Conservation (phyloP, 257 asterid genomes). For the Echites panduratus region DNA sequence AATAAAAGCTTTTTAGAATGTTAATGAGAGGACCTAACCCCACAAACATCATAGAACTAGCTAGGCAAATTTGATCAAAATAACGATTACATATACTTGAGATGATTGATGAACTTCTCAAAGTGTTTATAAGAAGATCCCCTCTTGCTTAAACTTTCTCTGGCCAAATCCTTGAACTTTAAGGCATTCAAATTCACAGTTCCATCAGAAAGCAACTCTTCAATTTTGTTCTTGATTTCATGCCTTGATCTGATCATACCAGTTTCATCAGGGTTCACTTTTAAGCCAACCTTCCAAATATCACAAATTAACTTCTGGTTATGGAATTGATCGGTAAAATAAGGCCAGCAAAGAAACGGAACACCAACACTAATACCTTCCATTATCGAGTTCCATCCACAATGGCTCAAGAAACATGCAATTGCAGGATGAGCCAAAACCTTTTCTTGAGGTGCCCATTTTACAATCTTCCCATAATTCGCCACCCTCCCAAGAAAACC, state of each 20-base stretch:
- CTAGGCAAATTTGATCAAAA: not conserved
- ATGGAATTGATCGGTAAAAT: constrained; percentile 33
- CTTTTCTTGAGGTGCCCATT: constrained; percentile 42
- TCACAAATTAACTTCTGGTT: constrained; percentile 36
- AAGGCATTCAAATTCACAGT: constrained; percentile 24
- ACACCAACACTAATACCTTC: constrained; percentile 33
- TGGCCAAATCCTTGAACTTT: constrained; percentile 24
- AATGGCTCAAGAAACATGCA: constrained; percentile 40
- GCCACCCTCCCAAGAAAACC: constrained; percentile 30
- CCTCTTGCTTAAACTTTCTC: constrained; percentile 21
- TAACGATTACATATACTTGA: not conserved
- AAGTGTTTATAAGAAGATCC: constrained; percentile 36
- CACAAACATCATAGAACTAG: no score
- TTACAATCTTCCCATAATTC: constrained; percentile 30
- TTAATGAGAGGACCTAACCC: no score
- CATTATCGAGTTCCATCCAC: constrained; percentile 47
- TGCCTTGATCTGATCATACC: constrained; percentile 26
- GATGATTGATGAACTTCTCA: constrained; percentile 16
- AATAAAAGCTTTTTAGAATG: no score
- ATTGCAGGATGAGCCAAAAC: constrained; percentile 34
- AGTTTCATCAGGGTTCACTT: constrained; percentile 25
- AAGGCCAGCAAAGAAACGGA: constrained; percentile 47
- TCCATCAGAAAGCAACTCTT: constrained; percentile 16
- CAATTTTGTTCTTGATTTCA: constrained; percentile 32
- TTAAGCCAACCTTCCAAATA: constrained; percentile 38